These are phyloP conservation scores for Jacaranda mimosifolia DNA, from an alignment of 257 asterid species.

Conservation along the genomic window DNA sequence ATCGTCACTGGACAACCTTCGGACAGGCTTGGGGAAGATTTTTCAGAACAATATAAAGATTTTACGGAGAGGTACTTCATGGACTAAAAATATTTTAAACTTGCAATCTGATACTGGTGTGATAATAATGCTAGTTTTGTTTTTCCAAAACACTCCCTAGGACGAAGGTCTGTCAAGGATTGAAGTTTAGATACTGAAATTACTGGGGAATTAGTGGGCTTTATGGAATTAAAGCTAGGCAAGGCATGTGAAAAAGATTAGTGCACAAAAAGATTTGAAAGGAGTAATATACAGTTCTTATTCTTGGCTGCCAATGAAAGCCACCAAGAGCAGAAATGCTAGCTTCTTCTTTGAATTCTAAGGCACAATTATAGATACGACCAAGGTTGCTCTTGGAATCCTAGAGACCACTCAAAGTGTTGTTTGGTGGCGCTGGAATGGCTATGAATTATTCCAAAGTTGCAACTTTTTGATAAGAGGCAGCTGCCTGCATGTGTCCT, in stretches of 20 bases:
- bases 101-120: slow-evolving; percentile 3
- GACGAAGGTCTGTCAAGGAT: not conserved
- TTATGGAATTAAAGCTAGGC: slow-evolving; percentile 2
- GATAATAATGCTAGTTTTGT: not conserved
- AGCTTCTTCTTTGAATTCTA: not conserved
- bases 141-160: not conserved
- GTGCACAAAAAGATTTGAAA: not conserved
- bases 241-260: not conserved
- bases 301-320: not conserved
- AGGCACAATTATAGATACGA: not conserved
- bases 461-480: not conserved
- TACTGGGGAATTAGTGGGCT: not conserved
- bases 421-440: not conserved
- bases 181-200: not conserved
- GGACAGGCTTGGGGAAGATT: slow-evolving; percentile 97
- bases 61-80: slow-evolving; percentile 76
- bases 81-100: slow-evolving; percentile 16
- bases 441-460: not conserved
- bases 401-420: not conserved
- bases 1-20: slow-evolving; percentile 98
- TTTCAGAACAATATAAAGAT: slow-evolving; percentile 82
- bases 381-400: slow-evolving; percentile 1
- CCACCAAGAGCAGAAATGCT: not conserved
- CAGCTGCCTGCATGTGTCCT: not conserved
- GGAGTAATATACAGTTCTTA: not conserved